Base-by-base conservation (phyloP, 192 early-diverging fungal genomes). In the Coemansia sp. region DNA sequence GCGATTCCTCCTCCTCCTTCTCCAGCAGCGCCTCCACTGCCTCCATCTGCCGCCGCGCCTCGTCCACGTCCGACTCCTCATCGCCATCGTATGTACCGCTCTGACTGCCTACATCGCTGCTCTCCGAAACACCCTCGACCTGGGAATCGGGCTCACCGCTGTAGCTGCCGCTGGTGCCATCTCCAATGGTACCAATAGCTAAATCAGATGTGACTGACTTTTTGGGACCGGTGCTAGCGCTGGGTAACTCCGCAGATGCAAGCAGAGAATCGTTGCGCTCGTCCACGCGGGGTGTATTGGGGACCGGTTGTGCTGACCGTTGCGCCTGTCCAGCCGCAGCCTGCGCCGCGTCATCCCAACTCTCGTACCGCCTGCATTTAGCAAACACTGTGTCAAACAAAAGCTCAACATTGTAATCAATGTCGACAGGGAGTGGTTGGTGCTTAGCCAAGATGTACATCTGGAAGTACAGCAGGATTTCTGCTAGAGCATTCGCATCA, bases 381-480 rank as follows among this genome's bases (percentile, higher is more conserved):
- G 93, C 88, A 22, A 92, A 73, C 23, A 68, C 69, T 19, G 82
- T 58, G 54, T 93, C 93, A n/a, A 89, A 87, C 14, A 90, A 86
- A 56, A 89, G 90, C 49, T 88, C 82, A 4, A 99, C 73, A 69
- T 88, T 84, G 65, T 95, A 99, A 48, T 93, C 91, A 2, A 94
- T 85, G 41, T 99, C 97, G 60, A 94, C 88, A 9, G 95, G 91
- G 26, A 88, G 74, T 56, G 71, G 72, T 49, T 83, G 85, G 27
- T 85, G 73, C 82, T 99, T 99, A 28, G 90, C 84, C 19, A 91
- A 72, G 14, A 94, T 74, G 64, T 99, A 99, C 86, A 98, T 85
- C 78, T 96, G 92, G 58, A 99, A 82, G 64, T 91, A 91, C 1
- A 87, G 70, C 10, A 95, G 75, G 67, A 93, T 95, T 53, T 63